Evolutionary conservation across 169 alveolate genomes (phyloP), one percentile per base, ranked within the genome.

Genomic region (Theileria orientalis): DNA sequence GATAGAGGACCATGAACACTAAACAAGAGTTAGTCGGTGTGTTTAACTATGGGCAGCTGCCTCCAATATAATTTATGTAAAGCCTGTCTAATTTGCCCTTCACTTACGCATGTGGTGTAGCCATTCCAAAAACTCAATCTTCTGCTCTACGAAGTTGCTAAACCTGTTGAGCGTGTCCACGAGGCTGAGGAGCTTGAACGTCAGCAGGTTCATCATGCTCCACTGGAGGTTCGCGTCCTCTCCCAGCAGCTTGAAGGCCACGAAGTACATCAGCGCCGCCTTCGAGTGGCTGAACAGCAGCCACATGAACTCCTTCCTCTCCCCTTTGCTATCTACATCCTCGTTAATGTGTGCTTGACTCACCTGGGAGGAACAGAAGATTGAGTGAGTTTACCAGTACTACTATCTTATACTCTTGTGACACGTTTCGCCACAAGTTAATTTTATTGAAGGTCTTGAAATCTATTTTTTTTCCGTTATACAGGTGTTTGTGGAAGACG

Each of bases 1-100:
- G 83, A 57, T 62, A 78, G 40, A 71, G 41, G 42, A 64, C 29
- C 37, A 78, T 46, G 64, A 71, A 70, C 71, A 70, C 87, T 78
- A 69, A 46, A 35, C 29, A 19, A 13, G 5, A 47, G 27, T 42
- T 13, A n/a, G n/a, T n/a, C n/a, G n/a, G n/a, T n/a, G n/a, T 42
- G n/a, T n/a, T n/a, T n/a, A n/a, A n/a, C n/a, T n/a, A n/a, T n/a
- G n/a, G n/a, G n/a, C n/a, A n/a, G n/a, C n/a, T n/a, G n/a, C n/a
- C n/a, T n/a, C n/a, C n/a, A n/a, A n/a, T n/a, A n/a, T n/a, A n/a
- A n/a, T n/a, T n/a, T n/a, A n/a, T n/a, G n/a, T n/a, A n/a, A 42
- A 16, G 16, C 16, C 16, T 21, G 16, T 46, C 9, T 16, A 27
- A 67, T 14, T 40, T 13, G 33, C 27, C n/a, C 3, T 13, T 13